Base-by-base conservation (phyloP, 2,329 filamentous ascomycete species). In the Penicillium sp. region DNA sequence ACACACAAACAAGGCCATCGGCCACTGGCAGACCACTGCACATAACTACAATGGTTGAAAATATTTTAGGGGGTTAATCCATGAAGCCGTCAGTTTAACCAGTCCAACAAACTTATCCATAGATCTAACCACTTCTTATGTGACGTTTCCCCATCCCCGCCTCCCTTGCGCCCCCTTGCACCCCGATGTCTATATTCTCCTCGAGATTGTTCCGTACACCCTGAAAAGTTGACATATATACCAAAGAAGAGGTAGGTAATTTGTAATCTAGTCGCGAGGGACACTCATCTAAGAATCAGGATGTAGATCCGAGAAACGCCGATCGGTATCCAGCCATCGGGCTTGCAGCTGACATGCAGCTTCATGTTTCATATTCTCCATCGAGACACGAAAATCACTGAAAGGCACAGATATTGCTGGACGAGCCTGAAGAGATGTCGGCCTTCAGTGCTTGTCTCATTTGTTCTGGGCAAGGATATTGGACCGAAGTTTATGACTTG, bases 61-160 rank as follows among this genome's bases (percentile, higher is more conserved):
- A n/a, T 3, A 35, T n/a, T 3, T 12, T 35, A 35, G 1, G 1
- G 0, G 1, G 15, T n/a, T 48, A 4, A 35, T 23, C 15, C 0
- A 5, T 35, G 15, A 48, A 35, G 9, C 15, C 1, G 46, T 48
- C 9, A 48, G 31, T 48, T 2, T 25, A 35, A 4, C 29, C 1
- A 48, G 8, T 47, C 21, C 12, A 21, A 15, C 9, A 25, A 7
- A n/a, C 2, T 37, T 6, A 37, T 25, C 19, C 8, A 4, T 13
- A 48, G 31, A 13, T 25, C 21, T 37, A 37, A 25, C 31, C 31
- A 25, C 15, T 35, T 17, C 7, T 6, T 35, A 17, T 47, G 21
- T 12, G 13, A 25, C 3, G 15, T 25, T 3, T 4, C 23, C 12
- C 45, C 3, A 7, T n/a, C 9, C 6, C 12, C 5, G 29, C 1